These are phyloP conservation scores for Tuber microsphaerosporum DNA, from an alignment of 495 filamentous ascomycete genomes.

Conservation along the genomic window DNA sequence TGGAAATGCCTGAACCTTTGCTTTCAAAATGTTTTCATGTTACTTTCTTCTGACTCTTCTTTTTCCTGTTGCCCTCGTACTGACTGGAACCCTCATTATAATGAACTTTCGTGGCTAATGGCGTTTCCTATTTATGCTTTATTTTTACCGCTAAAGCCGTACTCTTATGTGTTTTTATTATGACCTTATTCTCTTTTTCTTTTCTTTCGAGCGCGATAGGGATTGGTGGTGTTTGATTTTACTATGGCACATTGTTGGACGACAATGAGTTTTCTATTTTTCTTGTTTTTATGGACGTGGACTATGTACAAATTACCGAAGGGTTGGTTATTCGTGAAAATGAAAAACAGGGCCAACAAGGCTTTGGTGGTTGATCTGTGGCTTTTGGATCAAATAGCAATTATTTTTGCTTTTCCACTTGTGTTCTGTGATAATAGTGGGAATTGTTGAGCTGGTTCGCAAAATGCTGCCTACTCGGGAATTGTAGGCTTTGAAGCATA, in stretches of 20 bases:
- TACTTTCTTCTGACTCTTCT: neutral
- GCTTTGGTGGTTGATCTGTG: neutral
- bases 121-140: neutral
- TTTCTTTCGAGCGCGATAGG: constrained; percentile 2
- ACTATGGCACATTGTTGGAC: constrained; percentile 19
- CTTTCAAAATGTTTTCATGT: constrained; percentile 2
- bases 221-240: constrained; percentile 17
- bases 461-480: neutral
- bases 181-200: constrained; percentile 17
- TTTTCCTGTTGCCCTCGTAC: constrained; percentile 14
- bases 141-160: neutral
- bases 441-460: neutral
- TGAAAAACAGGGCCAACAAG: neutral
- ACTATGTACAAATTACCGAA: neutral
- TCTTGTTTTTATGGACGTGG: constrained; percentile 7
- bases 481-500: neutral
- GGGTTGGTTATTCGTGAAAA: neutral
- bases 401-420: neutral
- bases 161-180: constrained; percentile 26
- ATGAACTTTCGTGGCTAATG: constrained; percentile 13
- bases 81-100: constrained; percentile 26
- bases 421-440: neutral
- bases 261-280: constrained; percentile 21
- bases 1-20: neutral
- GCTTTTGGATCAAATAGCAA: neutral